Evolutionary conservation across 176 grass and related monocot species (phyloP).

Genomic region (Triticum timopheevii): DNA sequence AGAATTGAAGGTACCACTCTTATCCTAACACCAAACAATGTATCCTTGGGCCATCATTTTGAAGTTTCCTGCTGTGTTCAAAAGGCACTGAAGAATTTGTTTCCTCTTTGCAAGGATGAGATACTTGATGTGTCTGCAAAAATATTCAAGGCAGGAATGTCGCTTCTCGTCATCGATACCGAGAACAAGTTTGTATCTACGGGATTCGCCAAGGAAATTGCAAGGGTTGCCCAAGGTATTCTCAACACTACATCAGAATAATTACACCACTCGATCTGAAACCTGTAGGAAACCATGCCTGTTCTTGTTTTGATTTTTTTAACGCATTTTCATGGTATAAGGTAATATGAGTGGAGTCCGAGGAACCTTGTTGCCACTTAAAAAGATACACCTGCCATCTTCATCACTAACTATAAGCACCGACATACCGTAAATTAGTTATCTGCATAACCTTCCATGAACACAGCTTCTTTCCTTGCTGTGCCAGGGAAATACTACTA

Average conservation of each 20-base stretch:
- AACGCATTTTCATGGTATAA: neutral
- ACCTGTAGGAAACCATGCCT: neutral
- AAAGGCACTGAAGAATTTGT: neutral
- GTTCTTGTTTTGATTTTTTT: neutral
- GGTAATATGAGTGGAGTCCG: neutral
- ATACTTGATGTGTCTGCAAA: slow-evolving; percentile 95
- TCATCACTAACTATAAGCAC: neutral
- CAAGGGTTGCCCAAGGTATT: slow-evolving; percentile 90
- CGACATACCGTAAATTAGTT: neutral
- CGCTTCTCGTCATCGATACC: slow-evolving; percentile 94
- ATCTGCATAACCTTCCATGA: slow-evolving; percentile 7
- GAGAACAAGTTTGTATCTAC: slow-evolving; percentile 99
- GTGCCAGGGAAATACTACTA: slow-evolving; percentile 95
- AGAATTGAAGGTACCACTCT: slow-evolving; percentile 74
- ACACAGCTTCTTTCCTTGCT: neutral
- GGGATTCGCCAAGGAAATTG: slow-evolving; percentile 98
- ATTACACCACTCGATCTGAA: neutral
- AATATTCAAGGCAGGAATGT: slow-evolving; percentile 96
- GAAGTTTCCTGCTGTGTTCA: neutral
- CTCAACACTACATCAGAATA: neutral
- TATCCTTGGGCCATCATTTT: neutral
- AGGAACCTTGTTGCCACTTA: neutral
- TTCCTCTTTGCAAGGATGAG: slow-evolving; percentile 64
- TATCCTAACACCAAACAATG: neutral
- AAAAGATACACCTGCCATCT: neutral